Percentiles rank a stretch among this genome's conserved stretches.
These are phyloP conservation scores for Aspergillus sojae DNA, from an alignment of 2,329 filamentous ascomycete species.

Conservation along the genomic window DNA sequence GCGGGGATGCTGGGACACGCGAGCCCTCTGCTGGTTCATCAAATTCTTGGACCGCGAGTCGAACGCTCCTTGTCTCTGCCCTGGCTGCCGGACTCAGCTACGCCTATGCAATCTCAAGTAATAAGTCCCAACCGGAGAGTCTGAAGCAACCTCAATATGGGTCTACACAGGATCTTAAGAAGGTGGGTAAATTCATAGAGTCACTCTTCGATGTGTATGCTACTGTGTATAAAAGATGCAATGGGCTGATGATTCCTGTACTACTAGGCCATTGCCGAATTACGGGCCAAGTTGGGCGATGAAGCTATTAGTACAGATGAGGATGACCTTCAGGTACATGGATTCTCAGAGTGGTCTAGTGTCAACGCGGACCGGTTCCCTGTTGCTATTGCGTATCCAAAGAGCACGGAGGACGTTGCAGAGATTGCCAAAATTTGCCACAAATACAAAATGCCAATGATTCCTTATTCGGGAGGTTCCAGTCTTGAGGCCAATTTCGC, in stretches of 20 bases:
- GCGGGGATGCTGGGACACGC: constrained; percentile 18
- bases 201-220: neutral
- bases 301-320: constrained; percentile 66
- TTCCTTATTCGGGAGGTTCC: constrained; percentile 83
- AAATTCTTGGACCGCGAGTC: constrained; percentile 49
- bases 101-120: constrained; percentile 49
- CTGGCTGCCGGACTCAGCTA: constrained; percentile 58
- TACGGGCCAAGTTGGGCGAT: constrained; percentile 56
- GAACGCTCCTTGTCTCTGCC: constrained; percentile 52
- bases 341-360: constrained; percentile 71
- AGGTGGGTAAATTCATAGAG: constrained; percentile 27
- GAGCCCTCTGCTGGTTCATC: constrained; percentile 18
- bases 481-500: constrained; percentile 90
- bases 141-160: constrained; percentile 40
- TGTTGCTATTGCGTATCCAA: constrained; percentile 67
- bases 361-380: constrained; percentile 67
- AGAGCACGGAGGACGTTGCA: constrained; percentile 65
- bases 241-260: neutral
- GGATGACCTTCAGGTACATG: constrained; percentile 65
- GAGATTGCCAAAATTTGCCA: constrained; percentile 71
- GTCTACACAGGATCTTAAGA: constrained; percentile 41
- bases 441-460: constrained; percentile 79
- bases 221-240: neutral
- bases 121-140: constrained; percentile 20
- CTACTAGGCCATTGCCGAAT: constrained; percentile 58